These are phyloP conservation scores for Senna siamea DNA, from an alignment of 306 rosid genomes.

Conservation along the genomic window DNA sequence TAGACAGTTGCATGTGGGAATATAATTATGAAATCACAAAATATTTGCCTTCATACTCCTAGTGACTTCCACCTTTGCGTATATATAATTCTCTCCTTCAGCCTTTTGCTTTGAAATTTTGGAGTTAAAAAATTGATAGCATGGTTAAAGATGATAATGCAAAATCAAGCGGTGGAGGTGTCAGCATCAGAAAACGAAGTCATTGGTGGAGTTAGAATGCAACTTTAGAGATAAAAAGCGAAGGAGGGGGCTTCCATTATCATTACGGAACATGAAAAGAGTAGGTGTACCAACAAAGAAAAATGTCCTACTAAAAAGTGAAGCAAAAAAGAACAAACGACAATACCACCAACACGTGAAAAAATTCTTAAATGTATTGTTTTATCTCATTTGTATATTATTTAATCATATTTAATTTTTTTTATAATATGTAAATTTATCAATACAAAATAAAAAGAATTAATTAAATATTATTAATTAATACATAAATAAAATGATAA, in stretches of 20 bases:
- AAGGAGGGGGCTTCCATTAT: not conserved
- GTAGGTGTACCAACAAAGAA: conserved; percentile 5
- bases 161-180: not conserved
- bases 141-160: not conserved
- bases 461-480: too few species aligned
- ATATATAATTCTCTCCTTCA: too few species aligned
- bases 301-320: too few species aligned
- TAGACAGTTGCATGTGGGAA: not conserved
- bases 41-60: not conserved
- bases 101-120: not conserved
- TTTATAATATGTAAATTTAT: too few species aligned
- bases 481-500: too few species aligned
- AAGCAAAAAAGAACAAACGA: not conserved
- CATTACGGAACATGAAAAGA: not conserved
- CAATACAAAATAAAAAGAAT: too few species aligned
- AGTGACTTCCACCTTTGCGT: not conserved
- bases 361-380: too few species aligned
- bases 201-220: not conserved
- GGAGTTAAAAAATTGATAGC: not conserved
- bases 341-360: not conserved
- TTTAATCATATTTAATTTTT: too few species aligned
- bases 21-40: not conserved
- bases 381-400: too few species aligned
- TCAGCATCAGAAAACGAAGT: not conserved
- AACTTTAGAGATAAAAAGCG: not conserved